These are phyloP conservation scores for Epithele typhae DNA, from an alignment of 768 basidiomycete genomes.

Conservation along the genomic window DNA sequence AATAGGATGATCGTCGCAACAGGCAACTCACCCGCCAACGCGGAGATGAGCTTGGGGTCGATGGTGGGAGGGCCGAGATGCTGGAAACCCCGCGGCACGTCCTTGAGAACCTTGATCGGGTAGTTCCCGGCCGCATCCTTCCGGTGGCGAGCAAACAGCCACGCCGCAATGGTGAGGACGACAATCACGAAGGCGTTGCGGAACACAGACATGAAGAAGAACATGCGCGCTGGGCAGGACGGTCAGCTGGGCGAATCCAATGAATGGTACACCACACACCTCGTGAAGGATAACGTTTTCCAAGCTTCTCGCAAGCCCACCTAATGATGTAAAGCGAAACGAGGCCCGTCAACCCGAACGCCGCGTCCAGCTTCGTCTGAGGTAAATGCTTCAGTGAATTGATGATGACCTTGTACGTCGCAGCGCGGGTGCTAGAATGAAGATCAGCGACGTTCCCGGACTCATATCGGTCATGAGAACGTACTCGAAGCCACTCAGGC, in stretches of 20 bases:
- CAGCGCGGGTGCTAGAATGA: conserved; percentile 64
- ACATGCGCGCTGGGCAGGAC: conserved; percentile 46
- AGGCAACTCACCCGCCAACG: conserved; percentile 69
- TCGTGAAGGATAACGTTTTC: conserved; percentile 4
- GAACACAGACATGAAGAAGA: conserved; percentile 74
- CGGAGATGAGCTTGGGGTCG: conserved; percentile 47
- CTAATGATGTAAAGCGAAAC: conserved; percentile 66
- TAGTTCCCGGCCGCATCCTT: conserved; percentile 54
- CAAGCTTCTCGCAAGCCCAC: conserved; percentile 44
- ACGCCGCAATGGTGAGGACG: conserved; percentile 81
- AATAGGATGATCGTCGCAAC: conserved; percentile 84
- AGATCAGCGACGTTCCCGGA: conserved; percentile 11
- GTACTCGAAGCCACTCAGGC: conserved; percentile 73
- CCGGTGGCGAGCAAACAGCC: conserved; percentile 70
- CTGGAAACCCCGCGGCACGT: conserved; percentile 80
- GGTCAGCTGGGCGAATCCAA: not conserved
- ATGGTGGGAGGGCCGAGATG: conserved; percentile 44
- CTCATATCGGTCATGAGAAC: not conserved
- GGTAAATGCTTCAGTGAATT: conserved; percentile 83
- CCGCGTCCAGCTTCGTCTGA: conserved; percentile 70
- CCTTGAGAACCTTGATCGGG: conserved; percentile 78
- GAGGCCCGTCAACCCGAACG: conserved; percentile 80
- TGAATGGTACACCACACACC: conserved; percentile 1
- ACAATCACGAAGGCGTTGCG: conserved; percentile 85
- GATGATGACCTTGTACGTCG: conserved; percentile 84